phyloP scores from a whole-genome alignment of 2,329 filamentous ascomycete genomes.

The Trichophyton simii region DNA sequence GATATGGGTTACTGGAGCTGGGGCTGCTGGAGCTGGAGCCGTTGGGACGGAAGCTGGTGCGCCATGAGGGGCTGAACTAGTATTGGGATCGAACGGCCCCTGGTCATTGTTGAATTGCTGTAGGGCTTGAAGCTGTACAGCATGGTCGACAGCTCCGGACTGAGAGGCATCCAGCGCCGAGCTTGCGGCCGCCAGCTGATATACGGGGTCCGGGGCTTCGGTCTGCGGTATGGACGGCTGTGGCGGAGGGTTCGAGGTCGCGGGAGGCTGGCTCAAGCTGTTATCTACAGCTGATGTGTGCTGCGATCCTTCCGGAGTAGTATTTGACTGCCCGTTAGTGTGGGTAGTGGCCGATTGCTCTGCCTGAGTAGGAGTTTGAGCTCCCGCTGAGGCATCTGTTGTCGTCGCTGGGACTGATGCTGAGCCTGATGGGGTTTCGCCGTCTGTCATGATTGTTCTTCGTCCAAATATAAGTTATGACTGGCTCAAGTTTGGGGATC shows the following conservation, averaged over 20 bases:
- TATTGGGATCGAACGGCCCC: conserved; percentile 7
- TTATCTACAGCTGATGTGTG: neutral
- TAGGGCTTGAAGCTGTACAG: conserved; percentile 12
- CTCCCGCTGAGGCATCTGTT: neutral
- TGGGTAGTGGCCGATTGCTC: neutral
- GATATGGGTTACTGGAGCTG: conserved; percentile 2
- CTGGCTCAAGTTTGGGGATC: neutral
- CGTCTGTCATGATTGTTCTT: neutral
- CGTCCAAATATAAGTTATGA: neutral
- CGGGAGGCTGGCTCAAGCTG: neutral
- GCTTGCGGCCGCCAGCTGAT: neutral
- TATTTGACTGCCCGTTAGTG: neutral
- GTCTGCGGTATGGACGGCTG: neutral
- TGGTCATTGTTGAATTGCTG: conserved; percentile 7
- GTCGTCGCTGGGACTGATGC: neutral
- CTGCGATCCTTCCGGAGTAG: neutral
- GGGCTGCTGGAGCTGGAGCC: neutral
- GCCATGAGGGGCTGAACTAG: neutral
- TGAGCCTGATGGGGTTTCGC: neutral
- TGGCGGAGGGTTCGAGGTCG: neutral
- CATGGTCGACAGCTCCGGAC: conserved; percentile 24
- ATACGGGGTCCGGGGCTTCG: neutral
- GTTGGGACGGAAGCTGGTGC: neutral
- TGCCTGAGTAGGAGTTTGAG: neutral
- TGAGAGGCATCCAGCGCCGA: conserved; percentile 14